Conservation (phyloP, 305 asterid species). For the Fraxinus sp. region DNA sequence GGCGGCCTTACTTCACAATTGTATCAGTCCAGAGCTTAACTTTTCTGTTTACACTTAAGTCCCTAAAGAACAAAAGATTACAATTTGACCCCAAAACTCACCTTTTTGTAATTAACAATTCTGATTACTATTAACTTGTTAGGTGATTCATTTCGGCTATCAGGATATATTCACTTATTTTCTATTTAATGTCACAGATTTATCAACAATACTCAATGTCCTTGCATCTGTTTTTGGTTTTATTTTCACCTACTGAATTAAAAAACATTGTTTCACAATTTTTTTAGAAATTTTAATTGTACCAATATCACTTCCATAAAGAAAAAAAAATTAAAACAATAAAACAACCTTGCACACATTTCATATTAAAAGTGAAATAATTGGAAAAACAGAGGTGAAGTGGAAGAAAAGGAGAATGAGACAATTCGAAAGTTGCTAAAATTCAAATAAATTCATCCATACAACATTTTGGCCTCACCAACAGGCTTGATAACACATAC, state of each 20-base stretch:
- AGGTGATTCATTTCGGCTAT: neutral
- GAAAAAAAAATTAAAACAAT: neutral
- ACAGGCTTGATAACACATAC: constrained; percentile 20
- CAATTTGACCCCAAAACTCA: neutral
- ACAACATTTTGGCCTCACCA: neutral
- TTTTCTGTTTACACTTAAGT: neutral
- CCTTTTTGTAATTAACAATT: neutral
- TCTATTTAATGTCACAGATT: neutral
- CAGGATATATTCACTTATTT: neutral
- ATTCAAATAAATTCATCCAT: neutral
- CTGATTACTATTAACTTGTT: neutral
- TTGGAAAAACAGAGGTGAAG: neutral
- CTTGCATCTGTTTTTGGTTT: neutral
- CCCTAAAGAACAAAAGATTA: neutral
- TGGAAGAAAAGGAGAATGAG: neutral
- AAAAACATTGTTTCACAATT: neutral
- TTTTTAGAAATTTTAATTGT: neutral
- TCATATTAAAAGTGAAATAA: neutral
- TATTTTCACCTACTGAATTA: neutral
- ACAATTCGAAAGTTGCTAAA: neutral
- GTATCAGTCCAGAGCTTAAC: neutral
- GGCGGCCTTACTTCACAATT: neutral
- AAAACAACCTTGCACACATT: neutral
- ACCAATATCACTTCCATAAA: neutral
- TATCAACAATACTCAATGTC: neutral